Conservation (phyloP, 108 stramenopile species). For the Discostella stelligeroides region DNA sequence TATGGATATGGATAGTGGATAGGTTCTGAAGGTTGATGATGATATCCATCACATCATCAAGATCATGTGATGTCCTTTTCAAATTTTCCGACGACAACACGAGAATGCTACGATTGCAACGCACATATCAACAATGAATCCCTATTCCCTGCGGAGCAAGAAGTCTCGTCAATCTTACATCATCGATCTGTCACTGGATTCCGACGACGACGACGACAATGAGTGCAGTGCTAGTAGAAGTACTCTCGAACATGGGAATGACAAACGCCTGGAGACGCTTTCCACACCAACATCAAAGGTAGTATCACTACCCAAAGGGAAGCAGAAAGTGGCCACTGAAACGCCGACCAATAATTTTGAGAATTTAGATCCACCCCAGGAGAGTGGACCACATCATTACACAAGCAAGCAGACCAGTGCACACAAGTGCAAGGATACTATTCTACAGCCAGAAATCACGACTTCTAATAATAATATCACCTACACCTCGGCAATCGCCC, state of each 20-base stretch:
- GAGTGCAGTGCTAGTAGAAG: background rate
- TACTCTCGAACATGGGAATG: background rate
- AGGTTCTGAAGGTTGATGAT: too few relatives aligned
- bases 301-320: too few relatives aligned
- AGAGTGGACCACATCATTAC: too few relatives aligned
- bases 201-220: conserved; percentile 5
- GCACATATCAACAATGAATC: background rate
- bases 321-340: too few relatives aligned
- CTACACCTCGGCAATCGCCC: background rate
- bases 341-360: too few relatives aligned
- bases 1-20: too few relatives aligned
- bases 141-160: conserved; percentile 1
- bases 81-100: too few relatives aligned
- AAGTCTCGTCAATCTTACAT: background rate
- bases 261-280: too few relatives aligned
- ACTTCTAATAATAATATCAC: background rate
- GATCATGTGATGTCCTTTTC: too few relatives aligned
- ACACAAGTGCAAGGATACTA: background rate
- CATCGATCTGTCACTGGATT: conserved; percentile 5
- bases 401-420: background rate
- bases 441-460: background rate
- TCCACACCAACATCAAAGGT: too few relatives aligned
- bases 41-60: too few relatives aligned
- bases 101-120: background rate
- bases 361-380: too few relatives aligned